phyloP scores from a whole-genome alignment of 495 filamentous ascomycete species.

The Neurospora sp. region DNA sequence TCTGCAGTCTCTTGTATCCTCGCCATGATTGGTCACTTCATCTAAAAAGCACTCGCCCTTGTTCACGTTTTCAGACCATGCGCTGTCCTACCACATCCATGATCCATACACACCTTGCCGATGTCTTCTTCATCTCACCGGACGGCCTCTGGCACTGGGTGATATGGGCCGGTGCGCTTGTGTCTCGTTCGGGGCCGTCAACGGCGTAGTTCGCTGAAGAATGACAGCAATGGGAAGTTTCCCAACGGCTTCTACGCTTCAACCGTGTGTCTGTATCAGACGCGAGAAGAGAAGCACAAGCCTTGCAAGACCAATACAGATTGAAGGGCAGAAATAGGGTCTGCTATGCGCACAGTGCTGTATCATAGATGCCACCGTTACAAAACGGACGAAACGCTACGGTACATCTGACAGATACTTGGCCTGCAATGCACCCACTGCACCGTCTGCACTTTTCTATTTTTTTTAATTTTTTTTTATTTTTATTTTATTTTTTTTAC shows the following conservation, averaged over 20 bases:
- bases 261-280: background rate
- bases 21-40: constrained; percentile 38
- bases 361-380: background rate
- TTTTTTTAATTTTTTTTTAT: background rate
- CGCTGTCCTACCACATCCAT: constrained; percentile 31
- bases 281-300: background rate
- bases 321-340: background rate
- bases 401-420: background rate
- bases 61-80: constrained; percentile 32
- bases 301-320: background rate
- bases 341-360: background rate
- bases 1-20: background rate
- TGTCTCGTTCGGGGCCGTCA: background rate
- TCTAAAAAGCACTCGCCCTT: constrained; percentile 32
- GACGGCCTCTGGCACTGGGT: background rate
- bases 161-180: background rate
- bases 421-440: background rate
- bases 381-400: background rate
- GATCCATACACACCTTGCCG: constrained; percentile 32
- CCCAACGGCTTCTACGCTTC: background rate
- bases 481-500: background rate
- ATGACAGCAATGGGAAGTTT: background rate
- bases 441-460: background rate
- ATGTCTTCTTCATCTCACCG: constrained; percentile 19
- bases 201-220: background rate